Conservation (phyloP, 2,329 filamentous ascomycete species). For the Cladophialophora bantiana region DNA sequence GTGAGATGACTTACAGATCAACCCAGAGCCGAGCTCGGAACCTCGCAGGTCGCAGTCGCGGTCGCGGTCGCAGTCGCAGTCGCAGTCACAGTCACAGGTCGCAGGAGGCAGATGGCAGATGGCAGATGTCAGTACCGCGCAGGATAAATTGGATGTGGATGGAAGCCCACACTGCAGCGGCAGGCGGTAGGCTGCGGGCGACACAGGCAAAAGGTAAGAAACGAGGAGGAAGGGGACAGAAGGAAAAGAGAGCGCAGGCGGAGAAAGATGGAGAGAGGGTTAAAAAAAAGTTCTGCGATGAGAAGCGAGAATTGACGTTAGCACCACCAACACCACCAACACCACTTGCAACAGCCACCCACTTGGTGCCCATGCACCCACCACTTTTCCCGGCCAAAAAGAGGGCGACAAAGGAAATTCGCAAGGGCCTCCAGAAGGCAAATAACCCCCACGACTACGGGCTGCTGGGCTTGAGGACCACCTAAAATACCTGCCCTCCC, state of each 20-base stretch:
- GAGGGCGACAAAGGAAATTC: constrained; percentile 2
- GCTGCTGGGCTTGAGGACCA: not conserved
- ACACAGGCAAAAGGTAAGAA: constrained; percentile 38
- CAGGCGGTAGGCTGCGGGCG: constrained; percentile 18
- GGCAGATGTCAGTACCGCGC: constrained; percentile 15
- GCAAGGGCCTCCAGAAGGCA: not conserved
- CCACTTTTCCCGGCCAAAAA: constrained; percentile 6
- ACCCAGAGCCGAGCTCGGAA: constrained; percentile 1
- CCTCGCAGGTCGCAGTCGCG: not conserved
- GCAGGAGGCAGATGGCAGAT: constrained; percentile 32
- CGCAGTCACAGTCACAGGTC: not conserved
- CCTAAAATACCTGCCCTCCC: not conserved
- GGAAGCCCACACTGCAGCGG: constrained; percentile 22
- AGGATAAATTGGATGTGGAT: constrained; percentile 4
- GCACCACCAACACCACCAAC: constrained; percentile 30
- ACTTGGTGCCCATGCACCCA: constrained; percentile 9
- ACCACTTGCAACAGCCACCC: constrained; percentile 15
- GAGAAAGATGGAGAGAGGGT: constrained; percentile 19
- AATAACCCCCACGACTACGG: constrained; percentile 1
- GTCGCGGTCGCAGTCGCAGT: too few relatives aligned
- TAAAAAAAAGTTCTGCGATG: constrained; percentile 26
- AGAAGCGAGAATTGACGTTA: constrained; percentile 30
- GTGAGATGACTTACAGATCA: constrained; percentile 30
- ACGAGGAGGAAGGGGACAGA: constrained; percentile 34
- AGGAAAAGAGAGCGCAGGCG: constrained; percentile 26